A percentile compares a stretch with the other conserved stretches of the same genome.
phyloP scores from a whole-genome alignment of 148 eudicot genomes.

The Diospyros lotus region DNA sequence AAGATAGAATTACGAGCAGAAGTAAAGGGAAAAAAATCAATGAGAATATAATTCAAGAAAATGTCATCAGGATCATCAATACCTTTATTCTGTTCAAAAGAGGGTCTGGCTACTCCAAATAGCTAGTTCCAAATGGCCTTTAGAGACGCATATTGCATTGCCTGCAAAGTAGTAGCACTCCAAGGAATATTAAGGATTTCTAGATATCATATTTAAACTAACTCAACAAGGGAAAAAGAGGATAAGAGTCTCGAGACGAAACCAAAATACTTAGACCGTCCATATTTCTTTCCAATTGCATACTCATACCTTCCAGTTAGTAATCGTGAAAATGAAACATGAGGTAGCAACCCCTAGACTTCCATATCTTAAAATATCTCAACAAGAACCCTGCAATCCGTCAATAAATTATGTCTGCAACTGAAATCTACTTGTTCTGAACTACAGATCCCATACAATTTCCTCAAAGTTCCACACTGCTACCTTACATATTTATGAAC shows the following conservation, averaged over 20 bases:
- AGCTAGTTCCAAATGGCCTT: constrained; percentile 87
- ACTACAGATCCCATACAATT: constrained; percentile 7
- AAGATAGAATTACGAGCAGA: neutral
- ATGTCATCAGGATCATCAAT: constrained; percentile 5
- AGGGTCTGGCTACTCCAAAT: constrained; percentile 62
- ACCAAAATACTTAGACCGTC: neutral
- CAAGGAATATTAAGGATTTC: constrained; percentile 24
- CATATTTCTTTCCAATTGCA: neutral
- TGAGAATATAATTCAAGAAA: constrained; percentile 1
- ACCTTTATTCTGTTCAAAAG: constrained; percentile 59
- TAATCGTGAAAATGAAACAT: constrained; percentile 58
- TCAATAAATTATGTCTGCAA: constrained; percentile 44
- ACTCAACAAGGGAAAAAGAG: neutral
- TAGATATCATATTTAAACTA: neutral
- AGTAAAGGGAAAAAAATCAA: neutral
- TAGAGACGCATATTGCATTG: constrained; percentile 96
- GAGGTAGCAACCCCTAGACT: constrained; percentile 79
- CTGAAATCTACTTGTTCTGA: constrained; percentile 17
- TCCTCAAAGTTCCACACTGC: neutral
- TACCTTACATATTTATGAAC: neutral
- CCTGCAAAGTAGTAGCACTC: constrained; percentile 69
- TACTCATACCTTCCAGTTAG: constrained; percentile 74
- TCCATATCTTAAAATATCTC: constrained; percentile 81
- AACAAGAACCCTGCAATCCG: constrained; percentile 90
- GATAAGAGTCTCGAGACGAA: constrained; percentile 1